Evolutionary conservation across 768 basidiomycete genomes (phyloP).

Genomic region (Lentinula sp.): DNA sequence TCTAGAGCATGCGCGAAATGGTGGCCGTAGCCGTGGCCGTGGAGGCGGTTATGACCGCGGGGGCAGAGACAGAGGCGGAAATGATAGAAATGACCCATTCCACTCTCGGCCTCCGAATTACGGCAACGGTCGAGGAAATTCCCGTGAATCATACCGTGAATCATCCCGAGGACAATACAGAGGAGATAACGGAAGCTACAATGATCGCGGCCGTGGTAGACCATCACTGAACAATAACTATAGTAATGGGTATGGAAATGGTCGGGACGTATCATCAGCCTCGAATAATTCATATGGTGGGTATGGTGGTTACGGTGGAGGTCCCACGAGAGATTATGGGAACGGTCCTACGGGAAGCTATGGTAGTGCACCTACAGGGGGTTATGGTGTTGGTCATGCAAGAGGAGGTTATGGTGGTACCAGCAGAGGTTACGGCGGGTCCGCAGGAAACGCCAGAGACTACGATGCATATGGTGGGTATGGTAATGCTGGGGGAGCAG

Average conservation of each 20-base stretch:
- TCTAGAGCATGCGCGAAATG: constrained; percentile 58
- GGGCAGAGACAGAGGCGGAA: constrained; percentile 25
- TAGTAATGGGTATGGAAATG: constrained; percentile 23
- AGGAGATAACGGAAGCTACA: constrained; percentile 22
- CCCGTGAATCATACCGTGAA: constrained; percentile 15
- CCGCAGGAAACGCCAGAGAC: constrained; percentile 4
- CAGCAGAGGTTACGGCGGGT: constrained; percentile 10
- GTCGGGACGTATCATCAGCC: constrained; percentile 16
- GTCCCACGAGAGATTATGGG: not conserved
- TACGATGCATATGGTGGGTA: constrained; percentile 16
- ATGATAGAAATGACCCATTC: constrained; percentile 38
- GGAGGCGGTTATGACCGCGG: constrained; percentile 32
- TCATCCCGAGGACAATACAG: constrained; percentile 25
- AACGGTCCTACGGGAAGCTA: not conserved
- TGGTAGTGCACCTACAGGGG: not conserved
- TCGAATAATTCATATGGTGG: constrained; percentile 21
- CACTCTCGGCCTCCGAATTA: constrained; percentile 32
- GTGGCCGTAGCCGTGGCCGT: constrained; percentile 45
- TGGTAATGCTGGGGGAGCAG: constrained; percentile 21
- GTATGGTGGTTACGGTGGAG: constrained; percentile 26
- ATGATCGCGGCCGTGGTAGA: constrained; percentile 13
- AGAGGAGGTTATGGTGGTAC: constrained; percentile 7
- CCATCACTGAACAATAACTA: constrained; percentile 18
- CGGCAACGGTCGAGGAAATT: constrained; percentile 21
- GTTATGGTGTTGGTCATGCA: not conserved